These are phyloP conservation scores for Neolentinus lepideus DNA, from an alignment of 1,284 basidiomycete genomes.

Conservation along the genomic window DNA sequence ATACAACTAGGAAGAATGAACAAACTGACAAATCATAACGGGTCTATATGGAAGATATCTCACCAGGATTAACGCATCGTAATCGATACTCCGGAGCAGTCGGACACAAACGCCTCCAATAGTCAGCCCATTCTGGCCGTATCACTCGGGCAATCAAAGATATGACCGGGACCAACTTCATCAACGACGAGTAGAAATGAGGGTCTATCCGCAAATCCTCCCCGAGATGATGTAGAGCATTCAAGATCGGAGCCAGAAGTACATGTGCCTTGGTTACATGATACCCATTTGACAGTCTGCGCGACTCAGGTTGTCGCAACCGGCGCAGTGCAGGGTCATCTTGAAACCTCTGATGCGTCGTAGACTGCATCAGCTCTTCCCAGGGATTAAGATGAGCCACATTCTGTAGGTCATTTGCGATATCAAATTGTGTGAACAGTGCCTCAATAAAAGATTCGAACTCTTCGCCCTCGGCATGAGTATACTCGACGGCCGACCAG, in stretches of 20 bases:
- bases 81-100: constrained; percentile 51
- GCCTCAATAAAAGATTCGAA: constrained; percentile 49
- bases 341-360: constrained; percentile 37
- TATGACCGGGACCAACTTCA: constrained; percentile 57
- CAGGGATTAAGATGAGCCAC: constrained; percentile 15
- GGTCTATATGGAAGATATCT: constrained; percentile 13
- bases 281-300: background rate
- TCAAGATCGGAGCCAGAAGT: constrained; percentile 46
- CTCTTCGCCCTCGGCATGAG: constrained; percentile 37
- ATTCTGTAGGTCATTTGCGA: constrained; percentile 18
- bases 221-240: constrained; percentile 71
- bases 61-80: constrained; percentile 35
- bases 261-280: constrained; percentile 26
- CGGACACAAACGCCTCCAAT: constrained; percentile 77
- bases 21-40: constrained; percentile 1
- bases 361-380: constrained; percentile 28
- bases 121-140: constrained; percentile 80
- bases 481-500: constrained; percentile 42
- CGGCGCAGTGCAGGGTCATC: constrained; percentile 49
- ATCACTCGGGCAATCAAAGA: constrained; percentile 60
- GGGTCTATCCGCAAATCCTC: constrained; percentile 59
- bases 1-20: constrained; percentile 26
- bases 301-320: constrained; percentile 23
- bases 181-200: constrained; percentile 40
- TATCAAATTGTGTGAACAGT: constrained; percentile 41